Conservation (phyloP, 1,284 basidiomycete species). For the Sanghuangporus weigelae region DNA sequence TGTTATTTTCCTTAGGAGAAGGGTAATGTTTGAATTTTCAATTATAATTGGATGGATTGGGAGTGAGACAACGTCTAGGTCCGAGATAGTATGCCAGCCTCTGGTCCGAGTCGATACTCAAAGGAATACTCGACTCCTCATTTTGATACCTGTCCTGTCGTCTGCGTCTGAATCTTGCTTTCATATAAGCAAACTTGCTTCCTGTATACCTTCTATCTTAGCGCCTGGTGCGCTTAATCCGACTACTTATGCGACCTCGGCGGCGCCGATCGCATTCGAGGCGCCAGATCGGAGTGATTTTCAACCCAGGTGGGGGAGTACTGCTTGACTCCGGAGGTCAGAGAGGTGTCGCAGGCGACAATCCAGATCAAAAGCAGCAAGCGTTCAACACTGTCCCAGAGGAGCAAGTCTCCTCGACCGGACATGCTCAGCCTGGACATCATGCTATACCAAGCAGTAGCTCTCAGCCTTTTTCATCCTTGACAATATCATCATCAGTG, state of each 20-base stretch:
- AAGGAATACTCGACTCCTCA: not conserved
- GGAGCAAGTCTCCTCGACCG: not conserved
- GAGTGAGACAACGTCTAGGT: not conserved
- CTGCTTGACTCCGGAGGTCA: not conserved
- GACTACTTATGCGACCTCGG: slow-evolving; percentile 5
- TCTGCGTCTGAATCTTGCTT: not conserved
- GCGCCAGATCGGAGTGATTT: slow-evolving; percentile 7
- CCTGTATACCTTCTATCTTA: not conserved
- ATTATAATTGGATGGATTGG: not conserved
- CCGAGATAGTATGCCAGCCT: not conserved
- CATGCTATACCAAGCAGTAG: not conserved
- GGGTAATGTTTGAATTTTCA: not conserved
- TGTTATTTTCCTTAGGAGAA: too few species aligned
- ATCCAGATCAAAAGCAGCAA: not conserved
- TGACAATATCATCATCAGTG: not conserved
- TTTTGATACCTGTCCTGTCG: not conserved
- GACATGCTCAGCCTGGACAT: not conserved
- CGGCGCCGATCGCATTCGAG: not conserved
- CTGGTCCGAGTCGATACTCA: not conserved
- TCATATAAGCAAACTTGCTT: not conserved
- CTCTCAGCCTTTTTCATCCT: not conserved
- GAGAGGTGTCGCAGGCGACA: not conserved
- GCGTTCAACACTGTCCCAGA: not conserved
- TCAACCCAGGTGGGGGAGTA: slow-evolving; percentile 7
- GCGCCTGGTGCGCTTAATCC: slow-evolving; percentile 13